A percentile compares a stretch with the other conserved stretches of the same genome.
Evolutionary conservation across 2,329 filamentous ascomycete genomes (phyloP).

Genomic region (Metarhizium brunneum): DNA sequence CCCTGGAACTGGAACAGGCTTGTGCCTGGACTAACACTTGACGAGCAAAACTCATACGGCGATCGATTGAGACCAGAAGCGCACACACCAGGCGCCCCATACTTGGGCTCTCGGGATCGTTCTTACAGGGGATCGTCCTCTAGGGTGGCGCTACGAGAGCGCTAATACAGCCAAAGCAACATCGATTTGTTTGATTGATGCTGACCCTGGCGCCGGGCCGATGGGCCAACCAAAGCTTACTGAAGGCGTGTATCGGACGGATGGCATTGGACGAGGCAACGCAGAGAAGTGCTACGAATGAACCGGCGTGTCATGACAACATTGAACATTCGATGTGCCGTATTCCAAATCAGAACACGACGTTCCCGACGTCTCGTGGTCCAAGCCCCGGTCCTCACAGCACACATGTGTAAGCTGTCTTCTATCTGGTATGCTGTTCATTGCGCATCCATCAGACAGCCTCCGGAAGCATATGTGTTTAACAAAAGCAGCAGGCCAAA

Average conservation of each 20-base stretch:
- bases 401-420: too few relatives aligned
- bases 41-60: background rate
- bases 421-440: too few relatives aligned
- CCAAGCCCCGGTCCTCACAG: too few relatives aligned
- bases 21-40: background rate
- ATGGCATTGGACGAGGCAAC: background rate
- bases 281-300: background rate
- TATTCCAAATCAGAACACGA: too few relatives aligned
- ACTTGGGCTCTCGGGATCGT: background rate
- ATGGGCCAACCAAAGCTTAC: background rate
- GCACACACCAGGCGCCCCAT: constrained; percentile 6
- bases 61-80: constrained; percentile 1
- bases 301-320: too few relatives aligned
- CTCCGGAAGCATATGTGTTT: too few relatives aligned
- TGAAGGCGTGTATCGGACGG: background rate
- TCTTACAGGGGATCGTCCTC: background rate
- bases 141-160: background rate
- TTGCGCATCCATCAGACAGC: too few relatives aligned
- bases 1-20: background rate
- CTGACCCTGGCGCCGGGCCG: too few relatives aligned
- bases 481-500: too few relatives aligned
- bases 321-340: too few relatives aligned
- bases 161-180: background rate
- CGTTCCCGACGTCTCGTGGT: too few relatives aligned
- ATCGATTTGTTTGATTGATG: background rate